phyloP scores from a whole-genome alignment of 164 flowering plant genomes.

The Umbellularia californica region DNA sequence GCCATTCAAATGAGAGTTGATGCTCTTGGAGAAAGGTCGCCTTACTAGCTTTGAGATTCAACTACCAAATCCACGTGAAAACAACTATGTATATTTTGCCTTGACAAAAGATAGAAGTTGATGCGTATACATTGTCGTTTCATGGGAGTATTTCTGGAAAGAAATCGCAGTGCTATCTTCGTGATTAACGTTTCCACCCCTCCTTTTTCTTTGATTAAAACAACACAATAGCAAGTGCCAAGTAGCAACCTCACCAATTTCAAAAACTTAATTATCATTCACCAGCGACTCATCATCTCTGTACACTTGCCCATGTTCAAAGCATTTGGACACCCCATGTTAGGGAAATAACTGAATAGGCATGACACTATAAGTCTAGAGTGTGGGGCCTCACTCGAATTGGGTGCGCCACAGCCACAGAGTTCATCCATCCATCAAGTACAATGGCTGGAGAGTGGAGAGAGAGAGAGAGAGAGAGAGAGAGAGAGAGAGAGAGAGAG shows the following conservation, averaged over 20 bases:
- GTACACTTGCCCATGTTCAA: not conserved
- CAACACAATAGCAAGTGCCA: not conserved
- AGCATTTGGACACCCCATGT: not conserved
- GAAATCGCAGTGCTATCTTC: not conserved
- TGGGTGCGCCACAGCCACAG: conserved; percentile 5
- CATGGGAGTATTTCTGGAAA: not conserved
- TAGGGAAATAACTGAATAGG: not conserved
- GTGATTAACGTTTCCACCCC: not conserved
- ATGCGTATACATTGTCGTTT: not conserved
- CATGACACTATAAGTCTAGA: not conserved
- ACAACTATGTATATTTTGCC: not conserved
- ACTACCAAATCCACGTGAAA: not conserved
- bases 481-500: too few relatives aligned
- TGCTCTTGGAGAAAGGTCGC: not conserved
- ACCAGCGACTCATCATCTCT: not conserved
- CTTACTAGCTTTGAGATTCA: not conserved
- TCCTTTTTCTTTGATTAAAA: not conserved
- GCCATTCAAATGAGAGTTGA: not conserved
- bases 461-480: too few relatives aligned
- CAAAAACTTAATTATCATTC: not conserved
- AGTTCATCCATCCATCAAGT: not conserved
- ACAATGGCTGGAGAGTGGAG: not conserved
- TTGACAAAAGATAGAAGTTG: not conserved
- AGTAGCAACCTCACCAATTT: not conserved
- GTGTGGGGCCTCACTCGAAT: not conserved